Conservation (phyloP, 2,329 filamentous ascomycete species). For the Juglanconis oblonga region DNA sequence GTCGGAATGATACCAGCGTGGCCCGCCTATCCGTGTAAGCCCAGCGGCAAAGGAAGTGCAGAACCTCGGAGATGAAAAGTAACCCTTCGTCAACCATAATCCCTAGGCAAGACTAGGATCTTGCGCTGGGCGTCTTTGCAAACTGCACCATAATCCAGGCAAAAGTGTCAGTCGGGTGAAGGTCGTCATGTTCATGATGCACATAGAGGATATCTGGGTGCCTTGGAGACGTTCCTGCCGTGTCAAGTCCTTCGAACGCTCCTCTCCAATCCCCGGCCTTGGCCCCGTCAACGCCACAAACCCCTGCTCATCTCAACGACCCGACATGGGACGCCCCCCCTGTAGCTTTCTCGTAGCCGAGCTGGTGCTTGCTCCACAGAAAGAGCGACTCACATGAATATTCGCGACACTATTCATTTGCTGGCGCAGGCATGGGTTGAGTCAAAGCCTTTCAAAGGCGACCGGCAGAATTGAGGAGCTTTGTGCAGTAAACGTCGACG, state of each 20-base stretch:
- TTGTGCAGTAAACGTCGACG: background rate
- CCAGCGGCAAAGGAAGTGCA: background rate
- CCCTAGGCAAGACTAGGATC: background rate
- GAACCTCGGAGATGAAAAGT: background rate
- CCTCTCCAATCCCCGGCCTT: background rate
- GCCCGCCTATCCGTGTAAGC: background rate
- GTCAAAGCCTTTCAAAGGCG: background rate
- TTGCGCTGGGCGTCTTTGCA: background rate
- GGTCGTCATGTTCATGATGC: background rate
- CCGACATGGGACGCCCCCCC: background rate
- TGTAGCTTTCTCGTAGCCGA: background rate
- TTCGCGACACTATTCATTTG: background rate
- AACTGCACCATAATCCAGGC: background rate
- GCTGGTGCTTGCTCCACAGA: background rate
- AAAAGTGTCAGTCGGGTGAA: background rate
- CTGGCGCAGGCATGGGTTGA: background rate
- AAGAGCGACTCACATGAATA: background rate
- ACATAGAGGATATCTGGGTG: background rate
- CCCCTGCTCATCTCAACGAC: background rate
- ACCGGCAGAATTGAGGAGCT: background rate
- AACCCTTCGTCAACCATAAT: background rate
- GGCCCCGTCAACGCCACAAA: background rate
- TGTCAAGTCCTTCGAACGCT: background rate
- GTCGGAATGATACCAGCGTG: background rate
- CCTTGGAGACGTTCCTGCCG: background rate